These are phyloP conservation scores for Earliella scabrosa DNA, from an alignment of 1,284 basidiomycete genomes.

Conservation along the genomic window DNA sequence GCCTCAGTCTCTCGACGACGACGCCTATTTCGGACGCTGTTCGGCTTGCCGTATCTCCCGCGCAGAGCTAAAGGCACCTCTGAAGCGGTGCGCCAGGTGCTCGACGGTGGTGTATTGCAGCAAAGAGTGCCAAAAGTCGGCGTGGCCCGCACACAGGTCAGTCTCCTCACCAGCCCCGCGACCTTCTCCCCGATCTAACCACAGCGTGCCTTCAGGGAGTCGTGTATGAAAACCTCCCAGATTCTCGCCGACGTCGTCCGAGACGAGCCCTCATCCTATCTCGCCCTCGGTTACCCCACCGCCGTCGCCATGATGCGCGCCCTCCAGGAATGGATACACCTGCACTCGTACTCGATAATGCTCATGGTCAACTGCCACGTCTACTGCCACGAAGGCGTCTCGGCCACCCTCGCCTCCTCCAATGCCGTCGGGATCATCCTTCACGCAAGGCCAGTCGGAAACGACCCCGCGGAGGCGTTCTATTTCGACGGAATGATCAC, in stretches of 20 bases:
- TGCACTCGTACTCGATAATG: not conserved
- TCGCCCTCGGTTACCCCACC: not conserved
- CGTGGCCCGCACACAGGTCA: slow-evolving; percentile 11
- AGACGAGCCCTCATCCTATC: too few relatives aligned
- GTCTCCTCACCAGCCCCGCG: too few relatives aligned
- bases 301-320: not conserved
- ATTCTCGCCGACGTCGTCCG: too few relatives aligned
- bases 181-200: too few relatives aligned
- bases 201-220: too few relatives aligned
- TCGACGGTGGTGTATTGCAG: slow-evolving; percentile 7
- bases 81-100: slow-evolving; percentile 5
- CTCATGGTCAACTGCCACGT: not conserved
- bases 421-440: not conserved
- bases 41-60: not conserved
- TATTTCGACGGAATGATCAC: too few relatives aligned
- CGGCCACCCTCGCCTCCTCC: not conserved
- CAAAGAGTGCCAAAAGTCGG: slow-evolving; percentile 9
- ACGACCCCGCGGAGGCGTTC: not conserved
- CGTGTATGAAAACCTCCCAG: too few relatives aligned
- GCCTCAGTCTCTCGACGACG: too few relatives aligned
- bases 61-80: not conserved
- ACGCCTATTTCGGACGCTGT: too few relatives aligned
- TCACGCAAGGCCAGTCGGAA: not conserved
- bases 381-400: not conserved
- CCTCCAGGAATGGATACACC: not conserved